A percentile compares a stretch with the other conserved stretches of the same genome.
Evolutionary conservation across 352 stramenopile species (phyloP).

Genomic region (Globisporangium middletonii): DNA sequence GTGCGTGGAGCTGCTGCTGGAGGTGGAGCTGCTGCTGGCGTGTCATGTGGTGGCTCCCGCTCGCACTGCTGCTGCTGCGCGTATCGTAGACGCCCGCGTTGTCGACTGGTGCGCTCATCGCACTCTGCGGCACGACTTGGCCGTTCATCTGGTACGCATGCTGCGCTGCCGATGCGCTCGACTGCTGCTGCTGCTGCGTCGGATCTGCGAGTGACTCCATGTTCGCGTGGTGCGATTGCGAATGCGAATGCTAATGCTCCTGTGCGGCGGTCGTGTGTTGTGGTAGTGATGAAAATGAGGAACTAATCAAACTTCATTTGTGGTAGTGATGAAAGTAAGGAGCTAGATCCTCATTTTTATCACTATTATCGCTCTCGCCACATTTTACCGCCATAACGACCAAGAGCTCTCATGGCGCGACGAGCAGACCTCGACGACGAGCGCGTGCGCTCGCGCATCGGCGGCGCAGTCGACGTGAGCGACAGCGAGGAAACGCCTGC

Average conservation of each 20-base stretch:
- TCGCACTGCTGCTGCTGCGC: conserved; percentile 1
- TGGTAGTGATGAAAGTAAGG: too few relatives aligned
- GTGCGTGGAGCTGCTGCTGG: conserved; percentile 12
- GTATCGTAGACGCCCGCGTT: conserved; percentile 5
- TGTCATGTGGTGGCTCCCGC: conserved; percentile 2
- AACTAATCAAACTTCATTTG: too few relatives aligned
- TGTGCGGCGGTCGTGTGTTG: too few relatives aligned
- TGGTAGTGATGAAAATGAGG: too few relatives aligned
- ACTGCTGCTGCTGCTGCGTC: conserved; percentile 4
- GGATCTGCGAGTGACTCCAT: conserved; percentile 9
- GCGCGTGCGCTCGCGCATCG: not conserved
- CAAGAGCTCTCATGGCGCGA: conserved; percentile 1
- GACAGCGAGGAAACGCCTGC: conserved; percentile 8
- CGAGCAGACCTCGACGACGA: conserved; percentile 1
- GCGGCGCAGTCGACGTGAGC: conserved; percentile 4
- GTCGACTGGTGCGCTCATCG: not conserved
- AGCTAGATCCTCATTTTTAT: too few relatives aligned
- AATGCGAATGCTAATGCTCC: too few relatives aligned
- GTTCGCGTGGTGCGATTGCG: not conserved
- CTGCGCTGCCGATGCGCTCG: not conserved
- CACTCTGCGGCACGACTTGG: not conserved
- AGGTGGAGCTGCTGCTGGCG: conserved; percentile 10
- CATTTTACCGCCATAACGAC: conserved; percentile 2
- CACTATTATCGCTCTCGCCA: too few relatives aligned
- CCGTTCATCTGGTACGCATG: conserved; percentile 6